Evolutionary conservation across 1,139 yeast species (phyloP), one percentile per base, ranked within the genome.

Genomic region (Starmera stellimalicola): DNA sequence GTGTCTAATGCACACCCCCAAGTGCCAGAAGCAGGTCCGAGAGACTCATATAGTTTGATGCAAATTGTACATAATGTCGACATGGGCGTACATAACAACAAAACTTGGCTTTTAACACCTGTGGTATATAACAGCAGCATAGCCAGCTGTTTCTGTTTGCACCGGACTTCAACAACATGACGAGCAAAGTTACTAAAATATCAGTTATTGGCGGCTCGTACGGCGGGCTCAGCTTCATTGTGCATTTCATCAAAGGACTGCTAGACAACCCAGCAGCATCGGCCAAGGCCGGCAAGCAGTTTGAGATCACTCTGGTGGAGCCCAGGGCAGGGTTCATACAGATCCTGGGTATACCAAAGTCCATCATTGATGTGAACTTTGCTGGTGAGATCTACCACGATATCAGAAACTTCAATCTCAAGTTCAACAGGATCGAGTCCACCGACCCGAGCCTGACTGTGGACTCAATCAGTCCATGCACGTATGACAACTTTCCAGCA

Each of bases 281-380:
- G 5, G 15, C 18, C 2, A 50, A 45, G 4, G 26, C 35, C 12
- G 25, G 25, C 15, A 12, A 26, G 12, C 16, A 8, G 27, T 44
- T 65, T 2, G 60, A 67, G 12, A 54, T 70, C 15, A 62, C 67
- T 0, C 37, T 72, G 29, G 50, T 72, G 1, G 77, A 72, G 38
- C 76, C 77, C 14, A 55, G 69, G 36, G 62, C 66, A 3, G 78
- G 78, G 3, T 59, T 71, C 32, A 54, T 72, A 35, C 72, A 72
- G 40, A 56, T 70, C 7, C 52, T 71, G 38, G 77, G 75, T 1
- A 63, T 70, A 20, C 76, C 77, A 5, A 53, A 62, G 34, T 60
- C 73, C 5, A 56, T 70, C 11, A 60, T 70, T 16, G 71, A 70
- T 44, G 44, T 54, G 1, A 61, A 64, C 15, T 70, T 70, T 51